Conservation (phyloP, 2,329 filamentous ascomycete genomes). For the Phyllosticta ampelicida region DNA sequence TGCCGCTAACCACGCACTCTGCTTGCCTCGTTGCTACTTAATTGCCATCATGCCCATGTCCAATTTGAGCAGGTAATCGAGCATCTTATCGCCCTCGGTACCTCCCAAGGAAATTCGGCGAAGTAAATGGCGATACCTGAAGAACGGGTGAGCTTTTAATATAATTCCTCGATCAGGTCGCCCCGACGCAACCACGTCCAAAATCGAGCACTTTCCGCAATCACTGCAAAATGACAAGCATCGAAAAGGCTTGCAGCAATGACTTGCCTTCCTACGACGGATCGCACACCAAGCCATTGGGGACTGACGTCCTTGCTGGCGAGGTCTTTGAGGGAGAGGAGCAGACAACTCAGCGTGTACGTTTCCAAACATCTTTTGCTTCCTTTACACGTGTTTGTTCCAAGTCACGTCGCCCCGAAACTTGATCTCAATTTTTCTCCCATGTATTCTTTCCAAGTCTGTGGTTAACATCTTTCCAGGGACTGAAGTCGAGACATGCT, state of each 20-base stretch:
- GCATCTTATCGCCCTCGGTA: neutral
- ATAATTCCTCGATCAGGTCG: neutral
- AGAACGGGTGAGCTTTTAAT: neutral
- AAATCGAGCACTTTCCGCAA: neutral
- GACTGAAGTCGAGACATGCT: conserved; percentile 15
- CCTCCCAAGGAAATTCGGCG: neutral
- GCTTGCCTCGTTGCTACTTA: neutral
- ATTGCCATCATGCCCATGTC: neutral
- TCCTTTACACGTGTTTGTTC: too few species aligned
- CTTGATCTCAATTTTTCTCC: neutral
- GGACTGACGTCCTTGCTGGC: conserved; percentile 1
- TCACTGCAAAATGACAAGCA: neutral
- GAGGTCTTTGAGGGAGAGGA: conserved; percentile 7
- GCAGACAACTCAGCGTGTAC: conserved; percentile 5
- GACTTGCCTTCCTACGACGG: conserved; percentile 1
- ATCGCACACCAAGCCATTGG: neutral
- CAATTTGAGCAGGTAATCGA: neutral
- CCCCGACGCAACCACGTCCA: neutral
- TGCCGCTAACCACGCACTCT: neutral
- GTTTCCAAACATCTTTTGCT: neutral
- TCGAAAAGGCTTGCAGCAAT: conserved; percentile 1
- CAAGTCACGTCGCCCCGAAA: neutral
- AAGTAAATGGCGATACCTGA: neutral
- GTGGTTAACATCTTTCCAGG: neutral
- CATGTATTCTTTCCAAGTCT: neutral